Conservation (phyloP, 2,329 filamentous ascomycete genomes). For the Aspergillus fijiensis region DNA sequence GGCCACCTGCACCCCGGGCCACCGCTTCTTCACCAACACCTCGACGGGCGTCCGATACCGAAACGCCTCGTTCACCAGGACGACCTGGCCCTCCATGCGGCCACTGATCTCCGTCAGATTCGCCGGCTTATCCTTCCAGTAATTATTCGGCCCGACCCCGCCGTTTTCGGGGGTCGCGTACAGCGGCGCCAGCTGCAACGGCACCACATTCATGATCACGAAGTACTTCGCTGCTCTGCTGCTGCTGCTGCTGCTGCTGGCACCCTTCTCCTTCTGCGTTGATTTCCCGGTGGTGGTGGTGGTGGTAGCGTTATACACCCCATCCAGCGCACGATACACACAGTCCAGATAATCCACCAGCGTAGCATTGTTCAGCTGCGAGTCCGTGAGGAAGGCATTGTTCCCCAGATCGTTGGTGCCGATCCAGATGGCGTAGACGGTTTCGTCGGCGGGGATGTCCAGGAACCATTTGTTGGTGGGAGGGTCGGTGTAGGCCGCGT, state of each 20-base stretch:
- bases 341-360: slow-evolving; percentile 67
- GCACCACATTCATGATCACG: slow-evolving; percentile 67
- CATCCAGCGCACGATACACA: slow-evolving; percentile 62
- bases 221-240: slow-evolving; percentile 65
- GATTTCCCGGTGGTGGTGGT: too few species aligned
- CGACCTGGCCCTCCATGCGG: slow-evolving; percentile 53
- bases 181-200: slow-evolving; percentile 63
- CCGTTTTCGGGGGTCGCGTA: slow-evolving; percentile 56
- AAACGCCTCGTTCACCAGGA: slow-evolving; percentile 52
- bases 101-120: slow-evolving; percentile 46
- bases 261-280: too few species aligned
- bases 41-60: slow-evolving; percentile 52
- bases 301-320: slow-evolving; percentile 51
- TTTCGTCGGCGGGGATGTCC: slow-evolving; percentile 53
- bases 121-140: slow-evolving; percentile 46
- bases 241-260: slow-evolving; percentile 44
- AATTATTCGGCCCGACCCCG: slow-evolving; percentile 45
- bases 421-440: slow-evolving; percentile 75
- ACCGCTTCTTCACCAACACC: slow-evolving; percentile 41
- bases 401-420: slow-evolving; percentile 75
- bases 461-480: slow-evolving; percentile 28
- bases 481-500: slow-evolving; percentile 18
- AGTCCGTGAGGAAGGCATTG: slow-evolving; percentile 64
- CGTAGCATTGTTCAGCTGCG: slow-evolving; percentile 59
- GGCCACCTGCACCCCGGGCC: slow-evolving; percentile 58